Evolutionary conservation across 108 stramenopile genomes (phyloP).

Genomic region (Mayamaea pseudoterrestris): DNA sequence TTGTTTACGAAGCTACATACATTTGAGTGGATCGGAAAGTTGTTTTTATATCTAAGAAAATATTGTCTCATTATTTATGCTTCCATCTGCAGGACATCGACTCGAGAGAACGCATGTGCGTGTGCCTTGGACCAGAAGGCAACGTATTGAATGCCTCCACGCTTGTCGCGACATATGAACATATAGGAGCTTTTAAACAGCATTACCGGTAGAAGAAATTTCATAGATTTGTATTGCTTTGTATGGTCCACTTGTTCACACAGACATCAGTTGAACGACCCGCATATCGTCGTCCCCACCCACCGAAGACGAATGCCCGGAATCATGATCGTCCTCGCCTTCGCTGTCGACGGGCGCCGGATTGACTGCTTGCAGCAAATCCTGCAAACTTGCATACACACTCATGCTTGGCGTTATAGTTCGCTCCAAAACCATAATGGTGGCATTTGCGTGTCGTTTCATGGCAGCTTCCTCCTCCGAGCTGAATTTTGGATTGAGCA

Average conservation of each 20-base stretch:
- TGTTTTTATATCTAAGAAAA: not conserved
- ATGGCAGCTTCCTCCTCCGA: conserved; percentile 1
- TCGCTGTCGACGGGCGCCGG: not conserved
- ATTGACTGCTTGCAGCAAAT: conserved; percentile 18
- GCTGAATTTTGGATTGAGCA: conserved; percentile 4
- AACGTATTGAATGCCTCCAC: too few species aligned
- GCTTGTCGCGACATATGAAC: too few species aligned
- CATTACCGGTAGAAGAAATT: too few species aligned
- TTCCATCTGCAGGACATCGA: too few species aligned
- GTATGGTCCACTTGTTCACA: not conserved
- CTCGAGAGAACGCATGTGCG: too few species aligned
- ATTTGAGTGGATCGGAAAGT: not conserved
- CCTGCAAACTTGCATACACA: conserved; percentile 19
- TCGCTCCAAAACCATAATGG: conserved; percentile 31
- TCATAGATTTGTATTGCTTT: not conserved
- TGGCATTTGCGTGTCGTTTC: conserved; percentile 21
- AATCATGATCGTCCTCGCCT: not conserved
- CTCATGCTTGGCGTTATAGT: conserved; percentile 32
- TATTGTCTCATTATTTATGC: not conserved
- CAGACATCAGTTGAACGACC: not conserved
- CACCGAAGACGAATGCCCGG: too few species aligned
- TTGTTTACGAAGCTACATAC: not conserved
- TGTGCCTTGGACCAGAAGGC: too few species aligned
- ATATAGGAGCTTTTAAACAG: too few species aligned
- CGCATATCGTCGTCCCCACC: not conserved